Percentiles rank a stretch among this genome's conserved stretches.
These are phyloP conservation scores for Paracoccidioides lutzii DNA, from an alignment of 2,329 filamentous ascomycete species.

Conservation along the genomic window DNA sequence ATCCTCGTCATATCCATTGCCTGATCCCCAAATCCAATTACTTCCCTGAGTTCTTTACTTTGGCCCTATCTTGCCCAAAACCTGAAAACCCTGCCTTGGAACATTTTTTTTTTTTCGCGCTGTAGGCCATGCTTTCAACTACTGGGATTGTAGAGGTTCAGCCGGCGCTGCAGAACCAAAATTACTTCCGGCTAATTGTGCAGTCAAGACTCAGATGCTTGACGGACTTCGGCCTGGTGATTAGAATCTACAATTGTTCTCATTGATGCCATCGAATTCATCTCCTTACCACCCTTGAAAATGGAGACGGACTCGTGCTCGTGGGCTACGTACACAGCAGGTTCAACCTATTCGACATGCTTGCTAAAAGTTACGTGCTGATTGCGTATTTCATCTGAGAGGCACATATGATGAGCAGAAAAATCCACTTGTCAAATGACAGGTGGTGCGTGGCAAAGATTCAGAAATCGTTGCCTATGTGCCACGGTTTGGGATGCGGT, in stretches of 20 bases:
- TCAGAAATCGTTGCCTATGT: slow-evolving; percentile 13
- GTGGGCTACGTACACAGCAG: slow-evolving; percentile 36
- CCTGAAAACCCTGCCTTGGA: too few relatives aligned
- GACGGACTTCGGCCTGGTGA: slow-evolving; percentile 12
- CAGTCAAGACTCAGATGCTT: slow-evolving; percentile 19
- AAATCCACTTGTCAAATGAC: slow-evolving; percentile 37
- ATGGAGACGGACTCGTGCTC: slow-evolving; percentile 33
- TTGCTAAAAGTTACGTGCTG: slow-evolving; percentile 21
- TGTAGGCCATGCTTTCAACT: too few relatives aligned
- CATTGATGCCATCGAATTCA: slow-evolving; percentile 23
- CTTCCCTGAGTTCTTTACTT: too few relatives aligned
- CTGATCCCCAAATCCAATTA: too few relatives aligned
- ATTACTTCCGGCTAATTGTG: slow-evolving; percentile 19
- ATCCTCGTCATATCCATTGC: too few relatives aligned
- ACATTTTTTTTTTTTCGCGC: too few relatives aligned
- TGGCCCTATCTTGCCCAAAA: too few relatives aligned
- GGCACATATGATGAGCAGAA: slow-evolving; percentile 34
- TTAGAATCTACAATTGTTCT: slow-evolving; percentile 18
- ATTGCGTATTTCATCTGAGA: slow-evolving; percentile 19
- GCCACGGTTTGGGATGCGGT: slow-evolving; percentile 15
- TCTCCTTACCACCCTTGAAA: slow-evolving; percentile 8
- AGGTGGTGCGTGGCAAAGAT: slow-evolving; percentile 40
- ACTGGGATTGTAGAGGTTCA: not conserved
- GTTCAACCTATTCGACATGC: slow-evolving; percentile 34
- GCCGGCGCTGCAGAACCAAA: not conserved